Conservation (phyloP, 2,329 filamentous ascomycete genomes). For the Dothidotthia symphoricarpi region DNA sequence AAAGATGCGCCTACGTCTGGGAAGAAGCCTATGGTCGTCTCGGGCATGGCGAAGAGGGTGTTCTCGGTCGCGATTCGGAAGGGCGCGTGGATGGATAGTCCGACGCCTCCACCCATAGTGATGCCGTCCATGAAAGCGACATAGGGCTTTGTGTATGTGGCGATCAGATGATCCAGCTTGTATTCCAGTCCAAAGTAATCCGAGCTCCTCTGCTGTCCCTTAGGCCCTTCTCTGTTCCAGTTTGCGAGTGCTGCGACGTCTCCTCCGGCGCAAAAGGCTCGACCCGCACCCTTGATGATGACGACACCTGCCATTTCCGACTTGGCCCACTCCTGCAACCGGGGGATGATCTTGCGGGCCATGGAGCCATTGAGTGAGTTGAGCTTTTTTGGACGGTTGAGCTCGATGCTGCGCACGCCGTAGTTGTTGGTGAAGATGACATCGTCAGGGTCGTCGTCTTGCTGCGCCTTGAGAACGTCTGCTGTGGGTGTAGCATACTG, state of each 20-base stretch:
- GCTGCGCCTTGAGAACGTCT: conserved; percentile 53
- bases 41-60: conserved; percentile 96
- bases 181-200: conserved; percentile 96
- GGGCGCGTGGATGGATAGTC: conserved; percentile 89
- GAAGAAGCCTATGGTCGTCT: conserved; percentile 98
- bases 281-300: conserved; percentile 85
- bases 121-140: conserved; percentile 96
- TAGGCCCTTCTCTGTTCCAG: conserved; percentile 64
- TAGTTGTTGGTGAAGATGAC: conserved; percentile 88
- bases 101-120: conserved; percentile 97
- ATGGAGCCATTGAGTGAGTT: conserved; percentile 94
- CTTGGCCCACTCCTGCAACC: conserved; percentile 89
- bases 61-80: conserved; percentile 95
- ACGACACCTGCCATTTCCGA: conserved; percentile 92
- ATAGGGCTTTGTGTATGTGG: conserved; percentile 89
- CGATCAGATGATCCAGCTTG: conserved; percentile 90
- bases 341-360: conserved; percentile 88
- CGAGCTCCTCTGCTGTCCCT: conserved; percentile 71
- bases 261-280: conserved; percentile 88
- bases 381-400: conserved; percentile 88
- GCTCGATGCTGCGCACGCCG: conserved; percentile 85
- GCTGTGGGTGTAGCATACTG: conserved; percentile 39
- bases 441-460: conserved; percentile 77
- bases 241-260: conserved; percentile 79
- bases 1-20: conserved; percentile 96